Evolutionary conservation across 768 basidiomycete species (phyloP).

Genomic region (Podaxis rugospora): DNA sequence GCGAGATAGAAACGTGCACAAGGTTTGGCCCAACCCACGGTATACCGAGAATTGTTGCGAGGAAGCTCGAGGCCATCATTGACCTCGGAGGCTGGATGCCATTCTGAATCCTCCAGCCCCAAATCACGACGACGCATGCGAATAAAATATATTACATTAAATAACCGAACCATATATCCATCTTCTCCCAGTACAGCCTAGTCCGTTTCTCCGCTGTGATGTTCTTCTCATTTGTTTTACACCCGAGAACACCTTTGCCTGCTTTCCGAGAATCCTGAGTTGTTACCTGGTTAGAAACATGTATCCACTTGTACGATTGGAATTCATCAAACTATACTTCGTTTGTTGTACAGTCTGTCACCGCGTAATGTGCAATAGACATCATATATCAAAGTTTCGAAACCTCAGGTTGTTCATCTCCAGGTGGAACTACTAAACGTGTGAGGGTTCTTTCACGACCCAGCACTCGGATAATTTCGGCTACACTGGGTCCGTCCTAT

Average conservation of each 20-base stretch:
- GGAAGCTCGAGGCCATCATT: constrained; percentile 81
- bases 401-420: neutral
- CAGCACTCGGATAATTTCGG: constrained; percentile 39
- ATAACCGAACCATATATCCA: neutral
- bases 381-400: constrained; percentile 1
- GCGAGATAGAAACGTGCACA: constrained; percentile 89
- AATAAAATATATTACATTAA: neutral
- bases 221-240: too few relatives aligned
- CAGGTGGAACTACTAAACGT: neutral
- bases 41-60: constrained; percentile 84
- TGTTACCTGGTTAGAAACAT: neutral
- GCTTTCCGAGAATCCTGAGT: neutral
- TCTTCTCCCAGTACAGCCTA: neutral
- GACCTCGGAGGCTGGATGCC: constrained; percentile 96
- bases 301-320: neutral
- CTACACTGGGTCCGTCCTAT: constrained; percentile 46
- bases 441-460: constrained; percentile 37
- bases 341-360: neutral
- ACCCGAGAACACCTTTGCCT: neutral
- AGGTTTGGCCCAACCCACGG: constrained; percentile 87
- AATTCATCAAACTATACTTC: neutral
- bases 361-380: neutral
- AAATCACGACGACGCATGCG: neutral
- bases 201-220: neutral
- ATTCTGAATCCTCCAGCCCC: constrained; percentile 36